Base-by-base conservation (phyloP, 495 filamentous ascomycete species). In the Pseudevernia furfuracea region DNA sequence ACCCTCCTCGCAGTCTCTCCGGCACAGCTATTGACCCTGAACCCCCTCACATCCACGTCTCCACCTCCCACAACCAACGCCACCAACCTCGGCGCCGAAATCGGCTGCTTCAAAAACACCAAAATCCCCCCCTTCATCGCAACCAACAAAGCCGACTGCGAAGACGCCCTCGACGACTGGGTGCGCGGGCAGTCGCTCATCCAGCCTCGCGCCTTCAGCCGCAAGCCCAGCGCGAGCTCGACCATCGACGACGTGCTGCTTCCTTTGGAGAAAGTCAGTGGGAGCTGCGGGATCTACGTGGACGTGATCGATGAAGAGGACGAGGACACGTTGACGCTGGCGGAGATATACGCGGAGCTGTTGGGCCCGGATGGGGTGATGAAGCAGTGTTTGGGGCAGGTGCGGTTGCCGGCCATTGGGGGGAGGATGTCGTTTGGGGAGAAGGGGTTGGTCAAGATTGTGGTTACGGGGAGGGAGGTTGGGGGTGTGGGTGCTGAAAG, bases 271-370 rank as follows among this genome's bases (percentile, higher is more conserved):
- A 10, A 4, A 2, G 30, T 19, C 19, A 49, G 36, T 23, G 59
- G 59, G 32, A 53, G 43, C 23, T 61, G 59, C 9, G 0, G 17
- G 12, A 19, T 61, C 0, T 25, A 52, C 3, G 1, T 39, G 9
- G 4, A 52, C 4, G 39, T 25, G 44, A 14, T 17, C 19, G 19
- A 25, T 11, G 14, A 32, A 7, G 19, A 23, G 1, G 59, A 38
- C 11, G 59, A 61, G 30, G 59, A 52, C 32, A 39, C 19, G 11
- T 9, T 61, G 59, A 52, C 59, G 9, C 59, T 61, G 32, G 59
- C 59, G 59, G 59, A 61, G 19, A 25, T 61, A 3, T 52, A 61
- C 39, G 59, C 59, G 19, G 59, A 23, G 44, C n/a, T 61, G 15
- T 9, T 61, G 32, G 59, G 59, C 21, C 59, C 59, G 21, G 59